Evolutionary conservation across 306 rosid species (phyloP).

Genomic region (Dryas alaskensis): DNA sequence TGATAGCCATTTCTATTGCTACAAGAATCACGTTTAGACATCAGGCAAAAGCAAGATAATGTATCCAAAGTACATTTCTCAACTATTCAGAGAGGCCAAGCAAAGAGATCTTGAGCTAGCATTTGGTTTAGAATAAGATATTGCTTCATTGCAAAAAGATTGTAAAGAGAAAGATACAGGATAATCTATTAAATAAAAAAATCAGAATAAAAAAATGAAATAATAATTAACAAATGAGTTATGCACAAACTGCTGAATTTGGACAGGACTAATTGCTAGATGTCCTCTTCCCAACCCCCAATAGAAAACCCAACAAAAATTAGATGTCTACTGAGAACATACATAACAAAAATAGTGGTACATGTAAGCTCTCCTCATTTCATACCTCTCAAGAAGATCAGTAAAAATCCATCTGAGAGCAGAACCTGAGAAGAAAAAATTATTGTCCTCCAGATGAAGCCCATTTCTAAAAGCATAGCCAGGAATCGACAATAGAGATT

Average conservation of each 20-base stretch:
- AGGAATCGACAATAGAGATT: conserved; percentile 75
- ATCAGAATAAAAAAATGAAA: background rate
- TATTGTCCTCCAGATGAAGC: conserved; percentile 39
- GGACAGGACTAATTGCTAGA: background rate
- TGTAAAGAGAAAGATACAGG: background rate
- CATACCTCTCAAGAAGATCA: conserved; percentile 86
- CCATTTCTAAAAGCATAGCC: conserved; percentile 47
- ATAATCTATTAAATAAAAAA: background rate
- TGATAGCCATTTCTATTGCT: background rate
- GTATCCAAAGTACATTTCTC: background rate
- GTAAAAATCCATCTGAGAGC: conserved; percentile 61
- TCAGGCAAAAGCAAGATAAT: background rate
- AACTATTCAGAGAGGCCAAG: background rate
- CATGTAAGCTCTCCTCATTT: conserved; percentile 14
- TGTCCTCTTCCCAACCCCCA: background rate
- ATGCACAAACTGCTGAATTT: background rate
- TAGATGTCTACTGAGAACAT: background rate
- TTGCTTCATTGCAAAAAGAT: background rate
- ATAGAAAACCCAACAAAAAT: conserved; percentile 19
- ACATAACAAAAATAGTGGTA: background rate
- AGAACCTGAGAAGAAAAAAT: conserved; percentile 46
- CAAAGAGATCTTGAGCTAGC: background rate
- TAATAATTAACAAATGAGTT: background rate
- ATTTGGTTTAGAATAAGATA: background rate
- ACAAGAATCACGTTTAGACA: background rate